Evolutionary conservation across 352 stramenopile genomes (phyloP).

Genomic region (Phytophthora quininea): DNA sequence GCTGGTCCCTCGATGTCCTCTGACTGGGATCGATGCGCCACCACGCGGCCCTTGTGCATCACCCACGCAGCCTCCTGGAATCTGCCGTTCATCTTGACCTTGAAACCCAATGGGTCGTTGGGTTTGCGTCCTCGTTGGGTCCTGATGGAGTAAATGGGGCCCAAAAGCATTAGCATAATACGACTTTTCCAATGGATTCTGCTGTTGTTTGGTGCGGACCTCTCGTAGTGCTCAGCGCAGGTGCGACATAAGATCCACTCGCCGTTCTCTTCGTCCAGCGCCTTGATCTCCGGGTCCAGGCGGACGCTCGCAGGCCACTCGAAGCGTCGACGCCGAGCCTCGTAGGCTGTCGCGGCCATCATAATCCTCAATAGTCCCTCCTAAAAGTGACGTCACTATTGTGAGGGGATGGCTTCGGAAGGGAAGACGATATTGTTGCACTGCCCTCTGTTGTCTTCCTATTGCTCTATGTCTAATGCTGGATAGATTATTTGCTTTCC

Average conservation of each 20-base stretch:
- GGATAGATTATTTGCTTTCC: slow-evolving; percentile 11
- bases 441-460: slow-evolving; percentile 17
- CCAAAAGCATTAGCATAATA: neutral
- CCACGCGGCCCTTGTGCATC: slow-evolving; percentile 71
- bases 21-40: slow-evolving; percentile 37
- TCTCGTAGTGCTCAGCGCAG: slow-evolving; percentile 61
- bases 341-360: slow-evolving; percentile 32
- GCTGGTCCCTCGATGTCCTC: slow-evolving; percentile 18
- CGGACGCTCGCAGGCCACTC: slow-evolving; percentile 63
- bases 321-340: slow-evolving; percentile 53
- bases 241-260: slow-evolving; percentile 74
- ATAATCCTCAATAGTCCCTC: slow-evolving; percentile 8
- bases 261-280: slow-evolving; percentile 60
- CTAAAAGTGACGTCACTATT: slow-evolving; percentile 10
- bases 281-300: slow-evolving; percentile 55
- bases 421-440: too few species aligned
- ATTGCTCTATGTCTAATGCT: neutral
- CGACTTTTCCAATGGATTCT: too few species aligned
- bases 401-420: neutral
- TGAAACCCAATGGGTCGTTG: slow-evolving; percentile 71
- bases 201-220: slow-evolving; percentile 21
- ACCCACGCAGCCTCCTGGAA: slow-evolving; percentile 70
- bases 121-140: slow-evolving; percentile 58
- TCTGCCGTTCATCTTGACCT: slow-evolving; percentile 74
- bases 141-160: slow-evolving; percentile 21